A percentile compares a stretch with the other conserved stretches of the same genome.
Evolutionary conservation across 192 early-diverging fungal species (phyloP).

Genomic region (Obelidium mucronatum): DNA sequence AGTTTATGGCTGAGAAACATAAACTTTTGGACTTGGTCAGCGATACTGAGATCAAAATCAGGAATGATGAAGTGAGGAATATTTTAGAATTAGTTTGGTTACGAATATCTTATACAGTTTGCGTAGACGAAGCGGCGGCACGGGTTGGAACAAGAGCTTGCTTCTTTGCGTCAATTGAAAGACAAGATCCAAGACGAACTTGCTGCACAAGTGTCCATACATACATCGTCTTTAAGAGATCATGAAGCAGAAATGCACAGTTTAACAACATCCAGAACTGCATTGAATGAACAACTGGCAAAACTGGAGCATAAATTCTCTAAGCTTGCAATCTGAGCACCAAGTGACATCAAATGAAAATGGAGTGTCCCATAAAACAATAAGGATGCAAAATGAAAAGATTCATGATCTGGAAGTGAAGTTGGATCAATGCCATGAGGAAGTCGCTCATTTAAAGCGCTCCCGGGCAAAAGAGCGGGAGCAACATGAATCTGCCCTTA

Average conservation of each 20-base stretch:
- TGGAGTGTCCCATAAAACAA: conserved; percentile 26
- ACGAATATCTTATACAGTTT: neutral
- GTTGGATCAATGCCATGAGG: conserved; percentile 35
- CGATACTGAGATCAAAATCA: conserved; percentile 23
- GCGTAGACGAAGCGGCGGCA: conserved; percentile 39
- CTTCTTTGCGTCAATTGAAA: conserved; percentile 24
- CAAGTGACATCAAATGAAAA: neutral
- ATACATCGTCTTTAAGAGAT: conserved; percentile 32
- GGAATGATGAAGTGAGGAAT: conserved; percentile 32
- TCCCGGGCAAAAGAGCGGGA: conserved; percentile 29
- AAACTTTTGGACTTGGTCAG: conserved; percentile 22
- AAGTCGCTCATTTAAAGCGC: conserved; percentile 22
- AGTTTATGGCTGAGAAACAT: conserved; percentile 32
- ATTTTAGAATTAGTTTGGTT: neutral
- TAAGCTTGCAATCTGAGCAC: neutral
- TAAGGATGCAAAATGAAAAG: conserved; percentile 23
- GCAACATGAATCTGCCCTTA: neutral
- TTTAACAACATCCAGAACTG: conserved; percentile 21
- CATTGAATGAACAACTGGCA: conserved; percentile 43
- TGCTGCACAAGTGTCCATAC: conserved; percentile 15
- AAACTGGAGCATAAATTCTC: conserved; percentile 39
- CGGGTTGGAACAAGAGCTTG: conserved; percentile 45
- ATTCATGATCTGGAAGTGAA: conserved; percentile 24
- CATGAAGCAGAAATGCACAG: conserved; percentile 48
- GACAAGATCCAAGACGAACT: conserved; percentile 44